A percentile compares a stretch with the other conserved stretches of the same genome.
These are phyloP conservation scores for Trypanosomatidae sp. DNA, from an alignment of 208 protist species.

Conservation along the genomic window DNA sequence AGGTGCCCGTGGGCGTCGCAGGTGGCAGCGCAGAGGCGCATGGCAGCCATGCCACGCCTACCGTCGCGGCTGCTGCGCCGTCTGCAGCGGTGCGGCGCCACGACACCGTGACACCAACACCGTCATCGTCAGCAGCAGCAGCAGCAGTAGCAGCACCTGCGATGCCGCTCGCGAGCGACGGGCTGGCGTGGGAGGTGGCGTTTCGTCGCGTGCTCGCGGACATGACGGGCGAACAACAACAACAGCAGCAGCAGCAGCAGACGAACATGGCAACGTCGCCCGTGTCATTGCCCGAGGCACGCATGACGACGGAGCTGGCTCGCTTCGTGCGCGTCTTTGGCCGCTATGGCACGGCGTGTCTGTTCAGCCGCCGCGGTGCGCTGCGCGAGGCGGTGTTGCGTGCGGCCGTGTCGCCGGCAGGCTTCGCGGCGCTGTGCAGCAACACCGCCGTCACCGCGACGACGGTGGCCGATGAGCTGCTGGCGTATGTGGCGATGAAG, in stretches of 20 bases:
- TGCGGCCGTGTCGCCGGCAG: slow-evolving; percentile 25
- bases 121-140: too few relatives aligned
- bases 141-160: slow-evolving; percentile 3
- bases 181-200: slow-evolving; percentile 47
- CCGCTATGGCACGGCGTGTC: slow-evolving; percentile 46
- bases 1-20: too few relatives aligned
- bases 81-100: too few relatives aligned
- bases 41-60: too few relatives aligned
- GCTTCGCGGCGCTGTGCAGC: slow-evolving; percentile 18
- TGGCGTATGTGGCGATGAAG: slow-evolving; percentile 49
- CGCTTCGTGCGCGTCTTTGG: slow-evolving; percentile 44
- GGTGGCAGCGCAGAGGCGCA: too few relatives aligned
- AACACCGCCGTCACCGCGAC: slow-evolving; percentile 18
- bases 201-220: slow-evolving; percentile 43
- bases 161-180: slow-evolving; percentile 17
- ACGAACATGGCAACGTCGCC: slow-evolving; percentile 18
- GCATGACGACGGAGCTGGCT: slow-evolving; percentile 27
- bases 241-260: slow-evolving; percentile 16
- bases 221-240: slow-evolving; percentile 15
- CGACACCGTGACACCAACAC: too few relatives aligned
- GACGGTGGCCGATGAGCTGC: slow-evolving; percentile 11
- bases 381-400: slow-evolving; percentile 69
- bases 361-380: slow-evolving; percentile 46
- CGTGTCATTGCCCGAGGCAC: too few relatives aligned
- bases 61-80: too few relatives aligned